Percentiles rank a stretch among this genome's conserved stretches.
Evolutionary conservation across 2,329 filamentous ascomycete species (phyloP).

Genomic region (Pleoardoris graminearum): DNA sequence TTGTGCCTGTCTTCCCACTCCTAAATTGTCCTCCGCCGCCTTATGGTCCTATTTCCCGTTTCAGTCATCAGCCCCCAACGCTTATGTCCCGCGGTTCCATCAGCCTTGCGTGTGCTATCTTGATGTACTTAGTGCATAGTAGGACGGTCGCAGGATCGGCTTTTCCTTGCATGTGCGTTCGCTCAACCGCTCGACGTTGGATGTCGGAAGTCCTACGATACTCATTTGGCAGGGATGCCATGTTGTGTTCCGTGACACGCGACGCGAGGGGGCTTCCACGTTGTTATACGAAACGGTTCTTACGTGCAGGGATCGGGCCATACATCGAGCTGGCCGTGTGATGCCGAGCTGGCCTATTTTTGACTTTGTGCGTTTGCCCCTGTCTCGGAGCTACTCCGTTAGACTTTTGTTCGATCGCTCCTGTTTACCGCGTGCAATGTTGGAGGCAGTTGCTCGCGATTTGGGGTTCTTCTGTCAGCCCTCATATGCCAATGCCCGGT

Average conservation of each 20-base stretch:
- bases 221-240: not conserved
- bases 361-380: no score
- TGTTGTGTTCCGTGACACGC: slow-evolving; percentile 6
- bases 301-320: no score
- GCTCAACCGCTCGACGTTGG: not conserved
- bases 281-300: not conserved
- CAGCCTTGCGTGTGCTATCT: not conserved
- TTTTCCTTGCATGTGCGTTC: not conserved
- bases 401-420: no score
- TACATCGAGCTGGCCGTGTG: no score
- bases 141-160: not conserved
- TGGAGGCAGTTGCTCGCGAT: no score
- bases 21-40: not conserved
- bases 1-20: not conserved
- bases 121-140: not conserved
- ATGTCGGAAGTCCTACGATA: not conserved
- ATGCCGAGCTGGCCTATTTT: no score
- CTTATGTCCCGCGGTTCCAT: not conserved
- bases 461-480: no score
- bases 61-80: not conserved
- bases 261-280: slow-evolving; percentile 4
- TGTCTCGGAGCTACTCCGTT: no score
- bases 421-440: no score
- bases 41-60: not conserved
- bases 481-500: no score